These are phyloP conservation scores for Stemphylium beticola DNA, from an alignment of 2,329 filamentous ascomycete genomes.

Conservation along the genomic window DNA sequence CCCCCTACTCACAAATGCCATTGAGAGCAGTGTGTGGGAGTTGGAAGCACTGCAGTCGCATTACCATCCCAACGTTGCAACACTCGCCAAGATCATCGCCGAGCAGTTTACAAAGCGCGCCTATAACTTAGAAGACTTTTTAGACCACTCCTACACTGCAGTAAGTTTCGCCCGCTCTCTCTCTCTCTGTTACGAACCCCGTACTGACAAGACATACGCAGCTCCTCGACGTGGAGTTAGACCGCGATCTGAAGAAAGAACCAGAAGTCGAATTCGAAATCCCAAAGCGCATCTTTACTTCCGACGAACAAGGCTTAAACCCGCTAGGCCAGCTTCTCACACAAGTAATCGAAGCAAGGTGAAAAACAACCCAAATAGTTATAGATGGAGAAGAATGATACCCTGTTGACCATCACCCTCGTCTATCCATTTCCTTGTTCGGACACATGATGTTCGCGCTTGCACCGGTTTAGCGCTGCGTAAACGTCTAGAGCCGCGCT, in stretches of 20 bases:
- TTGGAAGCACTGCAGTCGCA: constrained; percentile 88
- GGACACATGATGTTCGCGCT: no score
- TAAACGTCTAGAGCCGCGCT: no score
- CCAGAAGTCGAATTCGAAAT: constrained; percentile 95
- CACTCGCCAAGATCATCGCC: constrained; percentile 88
- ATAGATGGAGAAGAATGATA: constrained; percentile 11
- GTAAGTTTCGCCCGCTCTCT: constrained; percentile 56
- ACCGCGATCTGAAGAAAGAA: constrained; percentile 81
- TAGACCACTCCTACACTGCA: constrained; percentile 89
- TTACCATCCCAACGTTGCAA: constrained; percentile 96
- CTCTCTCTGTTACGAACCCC: constrained; percentile 1
- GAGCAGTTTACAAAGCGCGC: constrained; percentile 97
- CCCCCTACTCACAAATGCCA: constrained; percentile 82
- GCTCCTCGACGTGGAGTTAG: constrained; percentile 84
- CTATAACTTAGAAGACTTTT: constrained; percentile 95
- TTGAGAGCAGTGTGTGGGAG: constrained; percentile 96
- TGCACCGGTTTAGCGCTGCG: no score
- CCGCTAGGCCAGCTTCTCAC: constrained; percentile 41
- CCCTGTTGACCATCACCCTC: not conserved
- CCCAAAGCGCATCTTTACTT: constrained; percentile 77
- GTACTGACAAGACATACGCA: constrained; percentile 40
- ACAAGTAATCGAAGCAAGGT: constrained; percentile 38
- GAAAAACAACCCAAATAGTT: constrained; percentile 3
- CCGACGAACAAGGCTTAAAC: constrained; percentile 43
- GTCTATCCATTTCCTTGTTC: no score